phyloP scores from a whole-genome alignment of 441 rosid genomes.

The Pelargonium citronellum region DNA sequence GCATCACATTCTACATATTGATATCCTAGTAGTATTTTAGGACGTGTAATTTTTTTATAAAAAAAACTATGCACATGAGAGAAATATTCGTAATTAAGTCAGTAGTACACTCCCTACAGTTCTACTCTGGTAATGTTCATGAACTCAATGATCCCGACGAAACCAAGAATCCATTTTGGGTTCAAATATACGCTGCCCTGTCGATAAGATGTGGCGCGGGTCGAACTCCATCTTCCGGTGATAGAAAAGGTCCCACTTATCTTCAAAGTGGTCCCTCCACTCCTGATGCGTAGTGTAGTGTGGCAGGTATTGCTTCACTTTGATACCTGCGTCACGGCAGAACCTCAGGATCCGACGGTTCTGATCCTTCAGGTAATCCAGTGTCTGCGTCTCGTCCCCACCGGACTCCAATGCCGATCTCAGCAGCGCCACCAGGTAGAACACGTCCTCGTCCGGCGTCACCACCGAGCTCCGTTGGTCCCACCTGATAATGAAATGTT shows the following conservation, averaged over 20 bases:
- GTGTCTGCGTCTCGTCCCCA: slow-evolving; percentile 41
- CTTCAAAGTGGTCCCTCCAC: slow-evolving; percentile 72
- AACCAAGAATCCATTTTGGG: no score
- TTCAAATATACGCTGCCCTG: slow-evolving; percentile 71
- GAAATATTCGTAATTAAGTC: no score
- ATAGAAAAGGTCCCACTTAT: slow-evolving; percentile 57
- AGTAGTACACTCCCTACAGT: no score
- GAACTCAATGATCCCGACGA: no score
- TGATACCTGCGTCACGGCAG: slow-evolving; percentile 48
- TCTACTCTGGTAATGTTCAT: no score
- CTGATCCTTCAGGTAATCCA: slow-evolving; percentile 45
- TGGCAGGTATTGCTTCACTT: slow-evolving; percentile 60
- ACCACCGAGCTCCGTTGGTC: slow-evolving; percentile 60
- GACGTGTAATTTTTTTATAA: no score
- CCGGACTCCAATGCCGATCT: slow-evolving; percentile 42
- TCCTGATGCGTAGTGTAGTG: slow-evolving; percentile 40
- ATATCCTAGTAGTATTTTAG: no score
- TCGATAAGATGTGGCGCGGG: slow-evolving; percentile 67
- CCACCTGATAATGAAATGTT: slow-evolving; percentile 46
- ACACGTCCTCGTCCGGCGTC: slow-evolving; percentile 68
- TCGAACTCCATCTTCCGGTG: slow-evolving; percentile 55
- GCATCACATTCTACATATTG: no score
- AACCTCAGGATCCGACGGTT: slow-evolving; percentile 51
- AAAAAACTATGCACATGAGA: no score
- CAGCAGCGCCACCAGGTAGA: slow-evolving; percentile 64